Conservation (phyloP, 345 rosid species). For the Hibiscus tridactylites region DNA sequence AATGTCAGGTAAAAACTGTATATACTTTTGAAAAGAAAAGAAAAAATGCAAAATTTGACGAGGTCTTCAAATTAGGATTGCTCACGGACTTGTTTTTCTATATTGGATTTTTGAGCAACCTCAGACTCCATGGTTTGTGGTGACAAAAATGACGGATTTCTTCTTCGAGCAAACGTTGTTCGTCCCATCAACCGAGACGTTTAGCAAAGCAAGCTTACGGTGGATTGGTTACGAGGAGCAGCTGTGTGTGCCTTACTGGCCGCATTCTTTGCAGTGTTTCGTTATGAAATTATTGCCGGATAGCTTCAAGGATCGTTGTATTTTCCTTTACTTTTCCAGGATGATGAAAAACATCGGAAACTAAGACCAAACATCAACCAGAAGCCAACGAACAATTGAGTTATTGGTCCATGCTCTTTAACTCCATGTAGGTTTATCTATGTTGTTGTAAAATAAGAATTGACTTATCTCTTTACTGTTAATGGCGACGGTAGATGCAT, state of each 20-base stretch:
- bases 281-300: slow-evolving; percentile 14
- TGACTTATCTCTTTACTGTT: neutral
- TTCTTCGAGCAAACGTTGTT: slow-evolving; percentile 9
- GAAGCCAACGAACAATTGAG: neutral
- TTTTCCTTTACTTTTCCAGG: no score
- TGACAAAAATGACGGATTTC: slow-evolving; percentile 32
- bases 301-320: neutral
- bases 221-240: slow-evolving; percentile 40
- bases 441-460: neutral
- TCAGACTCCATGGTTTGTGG: slow-evolving; percentile 33
- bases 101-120: neutral
- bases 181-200: slow-evolving; percentile 28
- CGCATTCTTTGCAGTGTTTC: slow-evolving; percentile 31
- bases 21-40: neutral
- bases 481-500: neutral
- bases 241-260: slow-evolving; percentile 27
- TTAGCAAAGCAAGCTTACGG: slow-evolving; percentile 30
- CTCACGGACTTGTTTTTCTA: no score
- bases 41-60: neutral
- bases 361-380: neutral
- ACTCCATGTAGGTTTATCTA: neutral
- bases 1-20: no score
- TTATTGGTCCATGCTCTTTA: neutral
- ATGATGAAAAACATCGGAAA: neutral
- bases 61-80: neutral